These are phyloP conservation scores for Exophiala lecanii-corni DNA, from an alignment of 2,329 filamentous ascomycete species.

Conservation along the genomic window DNA sequence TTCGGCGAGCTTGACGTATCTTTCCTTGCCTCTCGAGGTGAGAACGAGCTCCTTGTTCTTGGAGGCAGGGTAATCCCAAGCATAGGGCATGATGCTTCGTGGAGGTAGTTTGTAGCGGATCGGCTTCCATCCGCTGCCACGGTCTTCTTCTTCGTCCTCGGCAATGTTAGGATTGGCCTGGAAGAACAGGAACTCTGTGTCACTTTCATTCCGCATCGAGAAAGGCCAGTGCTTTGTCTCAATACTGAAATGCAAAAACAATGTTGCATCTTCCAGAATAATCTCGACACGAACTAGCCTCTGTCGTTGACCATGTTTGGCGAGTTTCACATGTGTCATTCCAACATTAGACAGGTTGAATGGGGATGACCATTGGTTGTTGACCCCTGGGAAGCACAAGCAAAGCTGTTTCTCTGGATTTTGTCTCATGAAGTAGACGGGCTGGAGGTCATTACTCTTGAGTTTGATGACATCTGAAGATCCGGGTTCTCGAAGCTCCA, in stretches of 20 bases:
- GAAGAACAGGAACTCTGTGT: slow-evolving; percentile 93
- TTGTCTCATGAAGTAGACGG: slow-evolving; percentile 85
- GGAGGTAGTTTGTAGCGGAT: slow-evolving; percentile 88
- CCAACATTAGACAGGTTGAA: slow-evolving; percentile 97
- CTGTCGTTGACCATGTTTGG: slow-evolving; percentile 84
- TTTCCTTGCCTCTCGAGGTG: slow-evolving; percentile 70
- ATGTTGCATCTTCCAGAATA: slow-evolving; percentile 85
- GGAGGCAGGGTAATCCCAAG: slow-evolving; percentile 98
- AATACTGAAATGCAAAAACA: slow-evolving; percentile 84
- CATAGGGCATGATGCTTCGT: slow-evolving; percentile 97
- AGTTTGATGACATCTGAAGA: slow-evolving; percentile 80
- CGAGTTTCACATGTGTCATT: slow-evolving; percentile 87
- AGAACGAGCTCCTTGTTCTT: slow-evolving; percentile 92
- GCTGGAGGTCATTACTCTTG: slow-evolving; percentile 71
- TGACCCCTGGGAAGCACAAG: slow-evolving; percentile 85
- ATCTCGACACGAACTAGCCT: slow-evolving; percentile 82
- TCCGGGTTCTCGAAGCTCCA: slow-evolving; percentile 86
- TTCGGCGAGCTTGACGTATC: slow-evolving; percentile 90
- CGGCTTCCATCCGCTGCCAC: slow-evolving; percentile 78
- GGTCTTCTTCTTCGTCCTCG: slow-evolving; percentile 75
- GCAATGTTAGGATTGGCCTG: slow-evolving; percentile 90
- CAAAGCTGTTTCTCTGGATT: slow-evolving; percentile 81
- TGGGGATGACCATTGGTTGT: slow-evolving; percentile 95
- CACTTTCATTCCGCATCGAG: slow-evolving; percentile 97
- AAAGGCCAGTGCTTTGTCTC: slow-evolving; percentile 97